phyloP scores from a whole-genome alignment of 2,329 filamentous ascomycete genomes.

The Diaporthe ilicicola region DNA sequence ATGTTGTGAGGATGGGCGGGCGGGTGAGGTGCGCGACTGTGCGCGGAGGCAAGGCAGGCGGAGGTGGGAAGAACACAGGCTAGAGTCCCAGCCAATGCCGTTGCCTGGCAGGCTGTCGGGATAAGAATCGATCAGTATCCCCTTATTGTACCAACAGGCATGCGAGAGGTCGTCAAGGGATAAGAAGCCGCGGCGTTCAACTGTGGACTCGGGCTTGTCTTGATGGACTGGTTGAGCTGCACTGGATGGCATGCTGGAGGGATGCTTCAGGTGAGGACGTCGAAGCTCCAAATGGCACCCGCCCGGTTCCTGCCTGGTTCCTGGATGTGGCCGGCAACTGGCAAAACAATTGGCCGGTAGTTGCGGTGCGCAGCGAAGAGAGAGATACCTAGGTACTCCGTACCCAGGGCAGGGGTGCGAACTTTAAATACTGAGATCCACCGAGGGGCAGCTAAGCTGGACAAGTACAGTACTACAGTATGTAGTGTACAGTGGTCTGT shows the following conservation, averaged over 20 bases:
- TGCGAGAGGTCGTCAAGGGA: neutral
- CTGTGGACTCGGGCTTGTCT: too few relatives aligned
- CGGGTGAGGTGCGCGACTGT: neutral
- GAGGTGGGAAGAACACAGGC: neutral
- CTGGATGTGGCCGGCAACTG: conserved; percentile 15
- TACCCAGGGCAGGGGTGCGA: neutral
- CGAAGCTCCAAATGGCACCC: neutral
- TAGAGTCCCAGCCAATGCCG: neutral
- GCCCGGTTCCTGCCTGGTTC: neutral
- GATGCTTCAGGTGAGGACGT: neutral
- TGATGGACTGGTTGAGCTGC: neutral
- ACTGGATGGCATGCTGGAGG: neutral
- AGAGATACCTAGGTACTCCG: neutral
- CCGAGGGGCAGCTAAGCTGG: neutral
- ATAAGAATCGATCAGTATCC: neutral
- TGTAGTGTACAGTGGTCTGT: too few relatives aligned
- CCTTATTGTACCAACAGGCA: neutral
- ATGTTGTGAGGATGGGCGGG: neutral
- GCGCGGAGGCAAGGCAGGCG: neutral
- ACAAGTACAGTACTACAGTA: too few relatives aligned
- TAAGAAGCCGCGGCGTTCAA: neutral
- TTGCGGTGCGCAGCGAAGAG: neutral
- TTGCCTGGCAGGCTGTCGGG: neutral
- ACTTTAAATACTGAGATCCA: conserved; percentile 13
- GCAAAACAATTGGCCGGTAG: conserved; percentile 30